Conservation (phyloP, 2,329 filamentous ascomycete species). For the Colletotrichum liriopes region DNA sequence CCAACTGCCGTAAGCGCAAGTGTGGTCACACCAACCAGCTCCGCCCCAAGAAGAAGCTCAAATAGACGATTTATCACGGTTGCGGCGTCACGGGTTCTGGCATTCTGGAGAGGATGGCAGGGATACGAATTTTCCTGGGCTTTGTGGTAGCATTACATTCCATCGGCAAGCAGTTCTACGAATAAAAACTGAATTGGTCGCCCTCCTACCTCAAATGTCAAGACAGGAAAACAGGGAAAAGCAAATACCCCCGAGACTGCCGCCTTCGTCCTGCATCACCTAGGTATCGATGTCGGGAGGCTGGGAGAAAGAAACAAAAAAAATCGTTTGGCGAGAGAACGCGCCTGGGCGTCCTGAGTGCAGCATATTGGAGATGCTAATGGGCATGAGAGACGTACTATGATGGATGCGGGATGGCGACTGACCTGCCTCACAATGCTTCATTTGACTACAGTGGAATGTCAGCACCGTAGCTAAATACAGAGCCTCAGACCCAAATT, state of each 20-base stretch:
- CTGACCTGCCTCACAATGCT: conserved; percentile 30
- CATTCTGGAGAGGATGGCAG: conserved; percentile 47
- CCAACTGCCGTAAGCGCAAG: conserved; percentile 99
- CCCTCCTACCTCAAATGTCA: conserved; percentile 31
- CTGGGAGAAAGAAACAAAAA: conserved; percentile 20
- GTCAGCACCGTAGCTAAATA: conserved; percentile 45
- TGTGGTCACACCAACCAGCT: conserved; percentile 99
- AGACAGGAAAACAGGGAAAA: neutral
- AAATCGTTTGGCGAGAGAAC: conserved; percentile 36
- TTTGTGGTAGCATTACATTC: conserved; percentile 57
- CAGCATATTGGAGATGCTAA: conserved; percentile 36
- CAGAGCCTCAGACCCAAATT: conserved; percentile 37
- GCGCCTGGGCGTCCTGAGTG: conserved; percentile 41
- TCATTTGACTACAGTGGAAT: conserved; percentile 30
- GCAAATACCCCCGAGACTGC: neutral
- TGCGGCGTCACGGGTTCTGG: conserved; percentile 60
- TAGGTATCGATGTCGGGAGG: conserved; percentile 2
- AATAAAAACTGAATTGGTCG: conserved; percentile 44
- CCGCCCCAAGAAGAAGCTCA: conserved; percentile 99
- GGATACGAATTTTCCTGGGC: conserved; percentile 52
- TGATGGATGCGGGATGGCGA: conserved; percentile 40
- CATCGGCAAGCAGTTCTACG: conserved; percentile 42
- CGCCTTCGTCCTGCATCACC: conserved; percentile 4
- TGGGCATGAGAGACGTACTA: conserved; percentile 40
- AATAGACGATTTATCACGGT: conserved; percentile 68